Conservation (phyloP, 306 rosid species). For the barrel medic (Medicago truncatula) region DNA sequence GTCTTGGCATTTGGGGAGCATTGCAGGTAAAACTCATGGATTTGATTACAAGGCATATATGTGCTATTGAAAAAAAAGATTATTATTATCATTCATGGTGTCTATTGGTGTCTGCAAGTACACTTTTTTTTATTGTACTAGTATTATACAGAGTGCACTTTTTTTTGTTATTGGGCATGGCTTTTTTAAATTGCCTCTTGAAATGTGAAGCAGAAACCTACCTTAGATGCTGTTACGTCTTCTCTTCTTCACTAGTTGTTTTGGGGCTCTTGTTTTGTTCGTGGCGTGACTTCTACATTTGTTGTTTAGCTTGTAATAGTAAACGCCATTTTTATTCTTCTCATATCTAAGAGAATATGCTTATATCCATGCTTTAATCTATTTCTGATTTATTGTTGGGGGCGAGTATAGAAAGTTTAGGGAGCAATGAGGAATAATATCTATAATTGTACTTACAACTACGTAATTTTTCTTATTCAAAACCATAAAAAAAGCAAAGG, state of each 20-base stretch:
- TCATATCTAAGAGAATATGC: background rate
- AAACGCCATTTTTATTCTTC: background rate
- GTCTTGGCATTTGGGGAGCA: constrained; percentile 92
- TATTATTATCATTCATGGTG: background rate
- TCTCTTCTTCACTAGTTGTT: background rate
- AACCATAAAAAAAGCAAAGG: background rate
- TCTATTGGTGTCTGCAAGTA: background rate
- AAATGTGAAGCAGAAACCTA: background rate
- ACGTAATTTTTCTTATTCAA: background rate
- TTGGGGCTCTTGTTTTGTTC: background rate
- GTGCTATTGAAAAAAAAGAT: constrained; percentile 12
- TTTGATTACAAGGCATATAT: constrained; percentile 33
- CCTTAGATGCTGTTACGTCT: background rate
- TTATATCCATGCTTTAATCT: background rate
- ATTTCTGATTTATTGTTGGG: constrained; percentile 7
- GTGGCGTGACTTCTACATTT: background rate
- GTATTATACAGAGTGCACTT: background rate
- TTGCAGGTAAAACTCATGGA: constrained; percentile 62
- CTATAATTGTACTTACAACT: background rate
- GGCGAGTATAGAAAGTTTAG: background rate
- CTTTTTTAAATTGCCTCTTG: background rate
- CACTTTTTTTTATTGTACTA: background rate
- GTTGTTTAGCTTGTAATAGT: background rate
- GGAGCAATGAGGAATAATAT: background rate
- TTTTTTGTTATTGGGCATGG: background rate